Evolutionary conservation across 352 stramenopile genomes (phyloP), one percentile per base, ranked within the genome.

Genomic region (Phytophthora meadii): DNA sequence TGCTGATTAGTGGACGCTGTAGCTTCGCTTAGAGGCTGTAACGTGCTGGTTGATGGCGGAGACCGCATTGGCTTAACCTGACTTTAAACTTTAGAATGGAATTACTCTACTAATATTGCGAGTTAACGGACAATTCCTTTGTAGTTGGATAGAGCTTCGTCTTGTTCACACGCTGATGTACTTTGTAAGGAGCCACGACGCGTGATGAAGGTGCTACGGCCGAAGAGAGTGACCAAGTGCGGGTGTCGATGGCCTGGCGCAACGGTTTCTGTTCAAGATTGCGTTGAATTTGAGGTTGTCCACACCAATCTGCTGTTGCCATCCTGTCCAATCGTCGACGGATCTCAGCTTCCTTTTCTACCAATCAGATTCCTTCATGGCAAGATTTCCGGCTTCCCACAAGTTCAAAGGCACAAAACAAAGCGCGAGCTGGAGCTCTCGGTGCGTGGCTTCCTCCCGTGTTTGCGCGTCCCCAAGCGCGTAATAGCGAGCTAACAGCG

Each of bases 181-280:
- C 4, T 12, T 45, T 9, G 12, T 39, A 15, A 2, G 32, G 37
- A 10, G 4, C 0, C 14, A 17, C 1, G 50, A 46, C 3, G 25
- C 22, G 24, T 36, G 36, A 11, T n/a, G n/a, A 2, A n/a, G 39
- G 12, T 25, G 50, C 56, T 60, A 40, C 11, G 48, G 40, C 12
- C 28, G 37, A n/a, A 15, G 30, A 19, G 24, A 64, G 41, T 28
- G 37, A 22, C 8, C 40, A 11, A 46, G n/a, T 28, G 19, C 42
- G 25, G 40, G 37, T 22, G 48, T 12, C 48, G 22, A 44, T 24
- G 27, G 22, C n/a, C 27, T 34, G 19, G 57, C 44, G 37, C 55
- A 60, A 61, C 52, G 66, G 61, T 60, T 76, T 61, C 56, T 34
- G 49, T 34, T 46, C 22, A 70, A 70, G 65, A 75, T 72, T 75